Conservation (phyloP, 306 rosid genomes). For the Cucumis sativus region DNA sequence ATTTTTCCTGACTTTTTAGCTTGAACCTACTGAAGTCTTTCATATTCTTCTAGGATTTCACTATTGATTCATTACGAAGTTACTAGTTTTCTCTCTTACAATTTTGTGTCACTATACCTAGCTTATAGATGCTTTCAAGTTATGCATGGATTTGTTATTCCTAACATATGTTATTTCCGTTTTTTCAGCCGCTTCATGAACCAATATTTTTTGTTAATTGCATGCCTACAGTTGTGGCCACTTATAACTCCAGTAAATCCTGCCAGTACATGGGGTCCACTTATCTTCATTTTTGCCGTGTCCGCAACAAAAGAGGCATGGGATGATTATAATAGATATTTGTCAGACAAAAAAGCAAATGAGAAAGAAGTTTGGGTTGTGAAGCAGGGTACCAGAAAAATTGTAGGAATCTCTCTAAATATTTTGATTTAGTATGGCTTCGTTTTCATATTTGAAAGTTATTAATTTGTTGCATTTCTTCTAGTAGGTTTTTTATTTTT, state of each 20-base stretch:
- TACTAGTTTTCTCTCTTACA: background rate
- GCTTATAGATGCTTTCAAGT: background rate
- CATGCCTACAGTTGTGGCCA: slow-evolving; percentile 97
- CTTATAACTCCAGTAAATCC: slow-evolving; percentile 99
- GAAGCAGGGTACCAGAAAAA: slow-evolving; percentile 64
- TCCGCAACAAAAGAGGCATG: slow-evolving; percentile 98
- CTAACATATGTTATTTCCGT: slow-evolving; percentile 17
- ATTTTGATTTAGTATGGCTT: background rate
- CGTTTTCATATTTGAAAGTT: background rate
- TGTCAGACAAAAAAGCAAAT: slow-evolving; percentile 93
- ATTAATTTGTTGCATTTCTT: background rate
- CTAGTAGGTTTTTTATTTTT: background rate
- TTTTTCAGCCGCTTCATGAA: slow-evolving; percentile 97
- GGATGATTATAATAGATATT: slow-evolving; percentile 96
- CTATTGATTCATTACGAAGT: background rate
- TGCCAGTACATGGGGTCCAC: slow-evolving; percentile 99
- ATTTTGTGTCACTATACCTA: background rate
- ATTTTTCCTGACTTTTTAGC: background rate
- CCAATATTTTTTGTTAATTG: slow-evolving; percentile 95
- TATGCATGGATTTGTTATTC: background rate
- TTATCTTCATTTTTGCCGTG: slow-evolving; percentile 91
- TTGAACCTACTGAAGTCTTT: background rate
- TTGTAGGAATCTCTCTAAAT: slow-evolving; percentile 29
- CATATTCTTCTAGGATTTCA: background rate
- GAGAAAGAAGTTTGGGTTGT: slow-evolving; percentile 95